phyloP scores from a whole-genome alignment of 2,329 filamentous ascomycete species.

The Trichoderma koningiopsis region DNA sequence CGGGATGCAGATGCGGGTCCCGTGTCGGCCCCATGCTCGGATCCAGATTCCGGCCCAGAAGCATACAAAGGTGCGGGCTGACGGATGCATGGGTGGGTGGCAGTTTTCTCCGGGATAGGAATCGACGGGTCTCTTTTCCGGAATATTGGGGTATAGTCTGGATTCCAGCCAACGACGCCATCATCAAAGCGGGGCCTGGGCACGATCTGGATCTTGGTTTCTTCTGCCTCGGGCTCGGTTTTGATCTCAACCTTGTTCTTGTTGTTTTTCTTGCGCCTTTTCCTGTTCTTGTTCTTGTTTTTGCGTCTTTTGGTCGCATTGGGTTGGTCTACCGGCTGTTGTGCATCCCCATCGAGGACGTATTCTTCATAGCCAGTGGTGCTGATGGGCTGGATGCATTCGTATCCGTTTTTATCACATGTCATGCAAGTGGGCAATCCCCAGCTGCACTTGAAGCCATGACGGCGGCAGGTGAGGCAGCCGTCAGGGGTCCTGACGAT shows the following conservation, averaged over 20 bases:
- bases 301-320: neutral
- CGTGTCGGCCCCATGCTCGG: neutral
- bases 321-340: neutral
- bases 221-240: neutral
- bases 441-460: slow-evolving; percentile 59
- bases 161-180: neutral
- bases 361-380: neutral
- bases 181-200: neutral
- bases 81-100: neutral
- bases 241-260: neutral
- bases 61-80: neutral
- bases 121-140: neutral
- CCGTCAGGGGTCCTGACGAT: slow-evolving; percentile 45
- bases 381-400: slow-evolving; percentile 46
- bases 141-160: neutral
- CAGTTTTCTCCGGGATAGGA: neutral
- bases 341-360: neutral
- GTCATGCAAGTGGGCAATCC: slow-evolving; percentile 54
- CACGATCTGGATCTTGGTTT: neutral
- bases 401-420: slow-evolving; percentile 55
- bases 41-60: neutral
- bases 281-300: neutral
- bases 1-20: neutral
- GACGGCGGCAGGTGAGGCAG: slow-evolving; percentile 53
- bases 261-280: neutral